Conservation (phyloP, 2,329 filamentous ascomycete genomes). For the Grosmannia huntii region DNA sequence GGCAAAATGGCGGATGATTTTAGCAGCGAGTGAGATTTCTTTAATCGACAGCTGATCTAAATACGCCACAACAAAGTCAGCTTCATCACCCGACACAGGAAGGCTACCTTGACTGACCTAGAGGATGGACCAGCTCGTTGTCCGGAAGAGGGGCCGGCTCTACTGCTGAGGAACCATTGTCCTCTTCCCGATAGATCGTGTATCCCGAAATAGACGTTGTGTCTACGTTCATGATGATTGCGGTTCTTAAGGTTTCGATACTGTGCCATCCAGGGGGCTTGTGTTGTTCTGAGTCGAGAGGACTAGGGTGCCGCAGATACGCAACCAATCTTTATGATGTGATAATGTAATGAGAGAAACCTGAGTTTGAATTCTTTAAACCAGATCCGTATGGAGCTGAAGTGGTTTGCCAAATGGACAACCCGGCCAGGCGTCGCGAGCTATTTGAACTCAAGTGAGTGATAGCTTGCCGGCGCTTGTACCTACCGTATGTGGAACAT, state of each 20-base stretch:
- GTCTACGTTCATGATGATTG: conserved; percentile 26
- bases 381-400: neutral
- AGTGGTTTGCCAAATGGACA: neutral
- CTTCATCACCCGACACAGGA: neutral
- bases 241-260: conserved; percentile 6
- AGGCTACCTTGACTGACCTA: neutral
- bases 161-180: conserved; percentile 23
- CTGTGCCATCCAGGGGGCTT: conserved; percentile 11
- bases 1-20: conserved; percentile 54
- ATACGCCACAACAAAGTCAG: neutral
- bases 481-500: conserved; percentile 7
- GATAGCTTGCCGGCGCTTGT: neutral
- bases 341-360: neutral
- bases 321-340: neutral
- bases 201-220: conserved; percentile 31
- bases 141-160: conserved; percentile 16
- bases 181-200: conserved; percentile 30
- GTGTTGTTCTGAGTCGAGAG: neutral
- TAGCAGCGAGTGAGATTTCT: conserved; percentile 45
- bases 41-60: conserved; percentile 39
- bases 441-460: neutral
- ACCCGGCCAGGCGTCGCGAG: neutral
- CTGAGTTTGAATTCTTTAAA: neutral
- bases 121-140: neutral
- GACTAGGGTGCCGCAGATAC: neutral